phyloP scores from a whole-genome alignment of 2,329 filamentous ascomycete genomes.

The Tolypocladium paradoxum region DNA sequence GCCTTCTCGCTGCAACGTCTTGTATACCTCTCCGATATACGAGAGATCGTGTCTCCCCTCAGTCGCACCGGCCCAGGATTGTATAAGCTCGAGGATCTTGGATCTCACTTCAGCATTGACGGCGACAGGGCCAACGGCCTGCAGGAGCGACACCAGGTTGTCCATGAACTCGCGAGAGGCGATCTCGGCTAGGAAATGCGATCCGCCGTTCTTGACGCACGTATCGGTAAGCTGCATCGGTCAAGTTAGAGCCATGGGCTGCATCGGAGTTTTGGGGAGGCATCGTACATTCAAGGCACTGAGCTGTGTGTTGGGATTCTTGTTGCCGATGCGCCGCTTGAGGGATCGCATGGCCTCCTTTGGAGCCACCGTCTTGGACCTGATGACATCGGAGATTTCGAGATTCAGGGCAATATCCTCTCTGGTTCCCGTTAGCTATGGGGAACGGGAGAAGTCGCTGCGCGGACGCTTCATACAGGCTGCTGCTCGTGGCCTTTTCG shows the following conservation, averaged over 20 bases:
- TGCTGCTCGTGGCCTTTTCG: conserved; percentile 87
- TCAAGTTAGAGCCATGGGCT: background rate
- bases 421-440: conserved; percentile 29
- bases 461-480: conserved; percentile 51
- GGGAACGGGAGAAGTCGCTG: background rate
- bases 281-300: conserved; percentile 73
- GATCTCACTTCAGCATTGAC: conserved; percentile 76
- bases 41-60: conserved; percentile 72
- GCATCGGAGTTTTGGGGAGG: background rate
- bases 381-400: conserved; percentile 94
- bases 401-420: conserved; percentile 96
- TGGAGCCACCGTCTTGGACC: conserved; percentile 93
- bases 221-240: conserved; percentile 75
- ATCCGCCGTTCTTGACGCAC: conserved; percentile 95
- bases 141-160: conserved; percentile 82
- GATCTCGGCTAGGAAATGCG: conserved; percentile 90
- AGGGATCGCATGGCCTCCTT: conserved; percentile 97
- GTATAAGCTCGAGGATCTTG: conserved; percentile 89
- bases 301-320: conserved; percentile 93
- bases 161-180: conserved; percentile 98
- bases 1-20: conserved; percentile 69
- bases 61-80: conserved; percentile 84
- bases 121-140: conserved; percentile 61
- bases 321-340: conserved; percentile 89
- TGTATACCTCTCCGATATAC: conserved; percentile 86